These are phyloP conservation scores for Bryum argenteum DNA, from an alignment of 225 moss, liverwort and hornwort genomes.

Conservation along the genomic window DNA sequence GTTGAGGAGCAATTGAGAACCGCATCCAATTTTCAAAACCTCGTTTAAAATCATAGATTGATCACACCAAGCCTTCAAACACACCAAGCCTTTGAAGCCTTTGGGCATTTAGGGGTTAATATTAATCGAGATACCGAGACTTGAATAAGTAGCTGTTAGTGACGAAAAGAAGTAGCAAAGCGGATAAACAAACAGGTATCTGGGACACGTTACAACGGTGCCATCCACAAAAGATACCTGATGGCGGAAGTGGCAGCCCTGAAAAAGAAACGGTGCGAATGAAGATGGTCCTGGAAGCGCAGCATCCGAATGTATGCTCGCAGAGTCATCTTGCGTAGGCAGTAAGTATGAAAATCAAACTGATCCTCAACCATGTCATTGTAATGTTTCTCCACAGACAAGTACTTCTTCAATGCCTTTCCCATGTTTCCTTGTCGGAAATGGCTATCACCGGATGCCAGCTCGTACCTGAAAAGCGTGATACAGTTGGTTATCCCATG, in stretches of 20 bases:
- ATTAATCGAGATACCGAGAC: not conserved
- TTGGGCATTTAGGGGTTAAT: no score
- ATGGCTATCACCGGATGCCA: conserved; percentile 98
- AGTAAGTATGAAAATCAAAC: conserved; percentile 98
- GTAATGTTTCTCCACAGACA: conserved; percentile 99
- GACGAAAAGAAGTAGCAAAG: conserved; percentile 14
- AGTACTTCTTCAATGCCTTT: conserved; percentile 94
- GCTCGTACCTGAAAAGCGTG: conserved; percentile 66
- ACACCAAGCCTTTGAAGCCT: no score
- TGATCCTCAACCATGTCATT: conserved; percentile 99
- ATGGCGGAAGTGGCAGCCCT: conserved; percentile 90
- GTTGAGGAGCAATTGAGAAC: no score
- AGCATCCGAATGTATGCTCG: conserved; percentile 98
- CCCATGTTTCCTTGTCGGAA: conserved; percentile 90
- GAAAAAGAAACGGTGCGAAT: conserved; percentile 91
- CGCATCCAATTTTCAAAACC: no score
- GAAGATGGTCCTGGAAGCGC: conserved; percentile 91
- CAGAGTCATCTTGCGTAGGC: conserved; percentile 96
- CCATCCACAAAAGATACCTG: conserved; percentile 42
- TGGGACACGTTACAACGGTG: not conserved
- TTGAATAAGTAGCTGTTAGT: not conserved
- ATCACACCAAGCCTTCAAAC: no score
- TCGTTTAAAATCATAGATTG: no score
- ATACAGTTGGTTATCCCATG: conserved; percentile 6
- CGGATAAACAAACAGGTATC: conserved; percentile 1